Percentiles rank a stretch among this genome's conserved stretches.
These are phyloP conservation scores for Aurantiochytrium sp. DNA, from an alignment of 108 stramenopile species.

Conservation along the genomic window DNA sequence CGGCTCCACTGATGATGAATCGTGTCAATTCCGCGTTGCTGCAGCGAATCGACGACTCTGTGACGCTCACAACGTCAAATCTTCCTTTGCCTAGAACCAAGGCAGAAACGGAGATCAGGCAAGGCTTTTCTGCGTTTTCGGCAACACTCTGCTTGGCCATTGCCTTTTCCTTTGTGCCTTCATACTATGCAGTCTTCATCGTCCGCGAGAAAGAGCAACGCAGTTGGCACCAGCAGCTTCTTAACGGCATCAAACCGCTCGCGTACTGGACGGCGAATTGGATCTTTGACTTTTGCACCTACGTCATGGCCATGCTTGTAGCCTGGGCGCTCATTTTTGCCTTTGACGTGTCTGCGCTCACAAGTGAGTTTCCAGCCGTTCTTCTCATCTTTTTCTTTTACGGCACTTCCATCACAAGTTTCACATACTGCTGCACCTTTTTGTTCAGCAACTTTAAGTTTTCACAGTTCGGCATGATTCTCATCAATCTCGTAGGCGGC, in stretches of 20 bases:
- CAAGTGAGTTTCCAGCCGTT: slow-evolving; percentile 16
- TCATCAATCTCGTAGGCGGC: neutral
- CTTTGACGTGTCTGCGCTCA: slow-evolving; percentile 27
- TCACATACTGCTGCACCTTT: neutral
- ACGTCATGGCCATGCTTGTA: slow-evolving; percentile 28
- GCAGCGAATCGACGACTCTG: neutral
- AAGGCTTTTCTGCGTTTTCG: slow-evolving; percentile 8
- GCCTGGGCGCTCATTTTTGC: slow-evolving; percentile 22
- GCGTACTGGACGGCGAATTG: slow-evolving; percentile 44
- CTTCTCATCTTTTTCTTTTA: slow-evolving; percentile 36
- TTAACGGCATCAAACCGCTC: slow-evolving; percentile 38
- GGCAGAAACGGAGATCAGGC: neutral
- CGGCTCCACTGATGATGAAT: slow-evolving; percentile 6
- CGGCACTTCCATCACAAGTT: slow-evolving; percentile 7
- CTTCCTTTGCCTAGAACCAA: neutral
- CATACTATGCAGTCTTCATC: slow-evolving; percentile 42
- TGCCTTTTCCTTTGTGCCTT: slow-evolving; percentile 43
- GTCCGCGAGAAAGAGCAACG: slow-evolving; percentile 39
- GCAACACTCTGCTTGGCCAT: slow-evolving; percentile 40
- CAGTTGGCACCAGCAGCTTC: slow-evolving; percentile 35
- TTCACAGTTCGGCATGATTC: neutral
- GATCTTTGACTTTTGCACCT: slow-evolving; percentile 36
- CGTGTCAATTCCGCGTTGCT: neutral
- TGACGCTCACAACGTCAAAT: neutral
- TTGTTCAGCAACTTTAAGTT: neutral